Base-by-base conservation (phyloP, 1,139 yeast species). In the Hansenula lynferdii region DNA sequence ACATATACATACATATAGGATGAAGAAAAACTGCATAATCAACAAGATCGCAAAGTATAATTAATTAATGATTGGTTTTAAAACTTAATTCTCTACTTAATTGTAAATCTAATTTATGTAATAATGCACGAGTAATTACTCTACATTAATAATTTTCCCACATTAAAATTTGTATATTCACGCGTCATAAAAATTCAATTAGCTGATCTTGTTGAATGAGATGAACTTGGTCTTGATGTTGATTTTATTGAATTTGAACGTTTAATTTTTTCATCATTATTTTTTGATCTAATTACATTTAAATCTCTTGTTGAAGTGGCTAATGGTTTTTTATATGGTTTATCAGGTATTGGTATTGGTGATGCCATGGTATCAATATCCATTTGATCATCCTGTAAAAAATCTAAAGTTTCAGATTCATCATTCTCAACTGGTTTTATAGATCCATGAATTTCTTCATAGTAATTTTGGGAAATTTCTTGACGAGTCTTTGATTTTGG, bases 261-360 rank as follows among this genome's bases (percentile, higher is more conserved):
- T 19, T 15, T 20, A 2, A 11, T 8, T 14, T 30, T 16, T n/a
- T 35, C 35, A 19, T 5, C 21, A 16, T 14, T 11, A 16, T 16
- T 15, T 3, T n/a, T 16, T 6, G 14, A 6, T n/a, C 25, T 27
- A 10, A 29, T n/a, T 23, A 37, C 17, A 20, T 40, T 40, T 10
- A 31, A 14, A 33, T 40, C 40, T 16, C 28, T 36, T 7, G 22
- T 34, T 4, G 27, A 17, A 1, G 35, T 23, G 6, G 20, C 24
- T 17, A 40, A 37, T 3, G 42, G 42, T 30, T 32, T 34, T 14
- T 35, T 38, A 20, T 46, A 37, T 1, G 58, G 58, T 24, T 46
- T 56, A 34, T 56, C 62, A 14, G 62, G 60, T 1, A 57, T 43
- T 2, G 62, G 61, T 6, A 56, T 44, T 2, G 58, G 59, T 3